Base-by-base conservation (phyloP, 1,284 basidiomycete species). In the Kwoniella shivajii region DNA sequence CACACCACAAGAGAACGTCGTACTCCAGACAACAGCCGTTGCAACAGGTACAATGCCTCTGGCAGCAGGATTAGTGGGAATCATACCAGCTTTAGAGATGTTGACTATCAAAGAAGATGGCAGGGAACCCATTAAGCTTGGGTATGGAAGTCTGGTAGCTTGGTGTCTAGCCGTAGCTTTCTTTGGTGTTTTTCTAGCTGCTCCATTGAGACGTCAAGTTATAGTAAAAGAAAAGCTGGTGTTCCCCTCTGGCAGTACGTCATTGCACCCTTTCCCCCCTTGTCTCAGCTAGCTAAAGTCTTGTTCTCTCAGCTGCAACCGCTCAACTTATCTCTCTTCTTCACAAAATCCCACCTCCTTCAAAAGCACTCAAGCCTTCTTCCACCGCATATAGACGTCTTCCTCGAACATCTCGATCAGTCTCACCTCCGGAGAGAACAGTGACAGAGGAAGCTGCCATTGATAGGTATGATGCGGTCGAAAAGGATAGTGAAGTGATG, bases 171-270 rank as follows among this genome's bases (percentile, higher is more conserved):
- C 68, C 4, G 84, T 96, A 26, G 92, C 93, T 6, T 96, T 94
- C 80, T 96, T 95, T 74, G 93, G 90, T 5, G 92, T 98, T 16
- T 96, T 97, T 75, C 83, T 98, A 52, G 95, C 94, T 0, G 90
- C 91, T 6, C 94, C 94, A 1, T 83, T 98, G 38, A 85, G 94
- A 43, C 89, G 91, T 68, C 92, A 96, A 85, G 92, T 96, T 72
- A 94, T 98, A 56, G 86, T 98, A 41, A 88, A 93, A 73, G 94
- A 98, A 74, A 87, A 95, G 74, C 84, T 98, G 14, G 82, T 89
- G 0, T 98, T 98, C 66, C 94, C 94, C 0, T 92, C 89, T 0
- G 95, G 95, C 22, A 96, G 73, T 75, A 45, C 47, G 72, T 67
- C 48, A 33, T 47, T 16, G 18, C 45, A 27, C 33, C 33, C 6